phyloP scores from a whole-genome alignment of 805 yeast genomes.

The Zygoascus tannicola region DNA sequence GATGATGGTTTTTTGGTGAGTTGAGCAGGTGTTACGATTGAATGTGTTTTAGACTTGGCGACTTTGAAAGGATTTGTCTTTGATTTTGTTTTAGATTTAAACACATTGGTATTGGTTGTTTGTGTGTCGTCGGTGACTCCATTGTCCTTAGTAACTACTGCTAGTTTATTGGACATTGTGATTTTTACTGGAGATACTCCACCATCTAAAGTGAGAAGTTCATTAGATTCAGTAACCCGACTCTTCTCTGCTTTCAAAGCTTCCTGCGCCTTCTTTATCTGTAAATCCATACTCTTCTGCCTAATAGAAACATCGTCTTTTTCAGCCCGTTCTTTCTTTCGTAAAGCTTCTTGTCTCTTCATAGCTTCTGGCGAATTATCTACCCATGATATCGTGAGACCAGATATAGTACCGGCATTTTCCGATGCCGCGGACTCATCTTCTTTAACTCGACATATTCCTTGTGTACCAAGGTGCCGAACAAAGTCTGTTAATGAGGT shows the following conservation, averaged over 20 bases:
- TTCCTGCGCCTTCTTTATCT: constrained; percentile 40
- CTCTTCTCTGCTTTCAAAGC: neutral
- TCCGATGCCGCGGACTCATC: constrained; percentile 16
- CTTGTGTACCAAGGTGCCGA: constrained; percentile 46
- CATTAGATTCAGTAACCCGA: constrained; percentile 4
- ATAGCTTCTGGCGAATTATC: constrained; percentile 46
- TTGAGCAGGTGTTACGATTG: constrained; percentile 2
- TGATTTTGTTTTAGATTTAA: neutral
- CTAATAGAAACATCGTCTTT: constrained; percentile 40
- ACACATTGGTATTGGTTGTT: neutral
- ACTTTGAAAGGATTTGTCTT: neutral
- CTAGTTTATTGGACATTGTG: neutral
- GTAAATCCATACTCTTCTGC: constrained; percentile 38
- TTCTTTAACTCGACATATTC: constrained; percentile 43
- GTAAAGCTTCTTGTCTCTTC: constrained; percentile 31
- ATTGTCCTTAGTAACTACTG: neutral
- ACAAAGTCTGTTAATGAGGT: constrained; percentile 59
- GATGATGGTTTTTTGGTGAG: neutral
- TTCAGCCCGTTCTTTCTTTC: constrained; percentile 30
- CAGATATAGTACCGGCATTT: constrained; percentile 8
- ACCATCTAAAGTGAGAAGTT: neutral
- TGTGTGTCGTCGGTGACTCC: neutral
- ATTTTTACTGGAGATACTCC: too few relatives aligned
- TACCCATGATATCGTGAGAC: constrained; percentile 41
- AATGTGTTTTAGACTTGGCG: neutral